phyloP scores from a whole-genome alignment of 2,329 filamentous ascomycete species.

The Sordariomycetes sp. region DNA sequence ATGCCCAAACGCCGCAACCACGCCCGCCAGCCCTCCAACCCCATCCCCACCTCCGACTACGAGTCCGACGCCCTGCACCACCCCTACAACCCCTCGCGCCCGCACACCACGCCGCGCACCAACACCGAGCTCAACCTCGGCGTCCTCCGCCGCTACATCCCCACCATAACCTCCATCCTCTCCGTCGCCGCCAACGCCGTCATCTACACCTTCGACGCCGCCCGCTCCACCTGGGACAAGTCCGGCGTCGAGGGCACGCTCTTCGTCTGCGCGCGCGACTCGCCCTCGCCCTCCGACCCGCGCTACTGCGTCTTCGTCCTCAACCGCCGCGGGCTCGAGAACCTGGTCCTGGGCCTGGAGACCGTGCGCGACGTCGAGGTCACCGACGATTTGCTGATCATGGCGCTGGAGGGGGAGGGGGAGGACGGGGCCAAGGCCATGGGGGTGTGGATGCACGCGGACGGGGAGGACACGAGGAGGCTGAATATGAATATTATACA shows the following conservation, averaged over 20 bases:
- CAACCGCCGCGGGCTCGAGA: slow-evolving; percentile 61
- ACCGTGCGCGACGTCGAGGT: slow-evolving; percentile 54
- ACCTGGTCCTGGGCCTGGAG: slow-evolving; percentile 57
- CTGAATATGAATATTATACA: slow-evolving; percentile 29
- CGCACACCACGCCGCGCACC: slow-evolving; percentile 47
- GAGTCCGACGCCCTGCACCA: slow-evolving; percentile 53
- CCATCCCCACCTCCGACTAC: slow-evolving; percentile 44
- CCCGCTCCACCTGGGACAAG: slow-evolving; percentile 68
- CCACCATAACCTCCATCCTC: slow-evolving; percentile 61
- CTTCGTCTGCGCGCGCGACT: slow-evolving; percentile 66
- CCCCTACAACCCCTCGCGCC: slow-evolving; percentile 27
- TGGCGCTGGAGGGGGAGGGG: slow-evolving; percentile 21
- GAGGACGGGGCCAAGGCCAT: slow-evolving; percentile 25
- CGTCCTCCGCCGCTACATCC: slow-evolving; percentile 73
- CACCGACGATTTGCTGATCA: slow-evolving; percentile 41
- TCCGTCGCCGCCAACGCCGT: slow-evolving; percentile 78
- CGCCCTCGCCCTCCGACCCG: slow-evolving; percentile 21
- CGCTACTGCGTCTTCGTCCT: slow-evolving; percentile 57
- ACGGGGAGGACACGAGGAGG: slow-evolving; percentile 30
- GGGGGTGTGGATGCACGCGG: slow-evolving; percentile 45
- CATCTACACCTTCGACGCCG: slow-evolving; percentile 68
- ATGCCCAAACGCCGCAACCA: background rate
- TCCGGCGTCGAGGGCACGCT: slow-evolving; percentile 75
- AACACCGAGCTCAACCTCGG: slow-evolving; percentile 82
- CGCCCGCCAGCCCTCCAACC: slow-evolving; percentile 27